These are phyloP conservation scores for Saccharomyces pastorianus DNA, from an alignment of 1,139 yeast genomes.

Conservation along the genomic window DNA sequence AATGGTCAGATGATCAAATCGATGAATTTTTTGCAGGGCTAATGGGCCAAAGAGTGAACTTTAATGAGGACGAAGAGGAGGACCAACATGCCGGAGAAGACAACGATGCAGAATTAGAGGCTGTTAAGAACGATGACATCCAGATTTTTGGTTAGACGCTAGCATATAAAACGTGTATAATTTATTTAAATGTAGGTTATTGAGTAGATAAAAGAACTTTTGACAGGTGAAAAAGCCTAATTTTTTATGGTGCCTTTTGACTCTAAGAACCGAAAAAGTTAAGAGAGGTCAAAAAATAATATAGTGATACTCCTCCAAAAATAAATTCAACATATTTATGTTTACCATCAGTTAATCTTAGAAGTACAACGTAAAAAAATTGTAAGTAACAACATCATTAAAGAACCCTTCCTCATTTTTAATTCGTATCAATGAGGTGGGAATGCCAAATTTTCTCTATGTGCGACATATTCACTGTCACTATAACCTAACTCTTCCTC, in stretches of 20 bases:
- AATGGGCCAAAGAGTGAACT: constrained; percentile 73
- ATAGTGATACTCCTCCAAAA: too few relatives aligned
- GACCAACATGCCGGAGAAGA: constrained; percentile 35
- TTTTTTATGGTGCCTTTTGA: too few relatives aligned
- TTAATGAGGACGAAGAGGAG: constrained; percentile 43
- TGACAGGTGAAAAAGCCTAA: too few relatives aligned
- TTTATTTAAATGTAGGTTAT: too few relatives aligned
- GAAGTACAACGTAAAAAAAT: neutral
- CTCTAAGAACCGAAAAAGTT: too few relatives aligned
- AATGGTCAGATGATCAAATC: constrained; percentile 84
- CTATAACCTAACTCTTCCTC: constrained; percentile 72
- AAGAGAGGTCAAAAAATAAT: too few relatives aligned
- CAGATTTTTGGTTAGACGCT: constrained; percentile 43
- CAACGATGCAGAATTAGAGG: constrained; percentile 31
- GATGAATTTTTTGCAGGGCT: constrained; percentile 89
- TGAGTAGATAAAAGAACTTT: too few relatives aligned
- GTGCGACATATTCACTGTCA: constrained; percentile 88
- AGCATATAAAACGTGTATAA: too few relatives aligned
- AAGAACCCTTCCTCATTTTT: neutral
- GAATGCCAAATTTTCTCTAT: constrained; percentile 86
- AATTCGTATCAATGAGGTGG: constrained; percentile 40
- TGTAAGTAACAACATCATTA: constrained; percentile 1
- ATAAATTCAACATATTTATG: neutral
- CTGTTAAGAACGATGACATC: constrained; percentile 44
- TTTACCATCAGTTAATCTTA: neutral